Conservation (phyloP, 1,284 basidiomycete species). For the Volvariella volvacea region DNA sequence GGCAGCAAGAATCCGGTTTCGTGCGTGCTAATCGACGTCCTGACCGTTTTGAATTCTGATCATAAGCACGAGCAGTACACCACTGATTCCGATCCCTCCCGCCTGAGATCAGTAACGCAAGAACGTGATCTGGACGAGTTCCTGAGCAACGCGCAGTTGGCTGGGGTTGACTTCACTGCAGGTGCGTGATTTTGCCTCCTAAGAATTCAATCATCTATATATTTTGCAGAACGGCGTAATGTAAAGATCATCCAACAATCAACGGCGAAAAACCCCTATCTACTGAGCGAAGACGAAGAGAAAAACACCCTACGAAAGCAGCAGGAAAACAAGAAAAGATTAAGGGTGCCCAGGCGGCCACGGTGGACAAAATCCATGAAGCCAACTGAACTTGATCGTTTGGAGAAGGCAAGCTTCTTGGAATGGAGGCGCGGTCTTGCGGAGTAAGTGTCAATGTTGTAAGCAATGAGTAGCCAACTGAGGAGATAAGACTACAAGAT, state of each 20-base stretch:
- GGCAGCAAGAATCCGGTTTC: slow-evolving; percentile 65
- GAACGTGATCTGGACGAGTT: slow-evolving; percentile 96
- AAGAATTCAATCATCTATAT: neutral
- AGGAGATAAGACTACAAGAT: slow-evolving; percentile 65
- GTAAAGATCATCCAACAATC: slow-evolving; percentile 82
- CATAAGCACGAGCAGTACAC: slow-evolving; percentile 54
- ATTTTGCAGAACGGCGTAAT: slow-evolving; percentile 74
- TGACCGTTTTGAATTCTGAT: neutral
- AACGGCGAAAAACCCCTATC: slow-evolving; percentile 76
- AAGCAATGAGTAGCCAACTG: neutral
- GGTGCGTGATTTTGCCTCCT: slow-evolving; percentile 40
- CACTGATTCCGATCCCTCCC: slow-evolving; percentile 68
- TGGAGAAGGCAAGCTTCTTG: slow-evolving; percentile 84
- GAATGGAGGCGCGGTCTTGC: slow-evolving; percentile 91
- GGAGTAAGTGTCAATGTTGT: slow-evolving; percentile 40
- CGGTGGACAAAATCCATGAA: slow-evolving; percentile 81
- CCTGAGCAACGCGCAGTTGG: slow-evolving; percentile 89
- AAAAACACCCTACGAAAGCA: slow-evolving; percentile 68
- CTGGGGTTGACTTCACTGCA: slow-evolving; percentile 96
- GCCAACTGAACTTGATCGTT: slow-evolving; percentile 71
- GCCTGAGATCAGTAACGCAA: slow-evolving; percentile 91
- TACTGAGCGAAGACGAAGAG: slow-evolving; percentile 84
- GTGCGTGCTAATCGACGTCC: slow-evolving; percentile 37
- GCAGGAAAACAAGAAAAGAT: slow-evolving; percentile 59
- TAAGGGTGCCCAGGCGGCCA: slow-evolving; percentile 83